Base-by-base conservation (phyloP, 2,329 filamentous ascomycete species). In the Myriosclerotinia scirpicola region DNA sequence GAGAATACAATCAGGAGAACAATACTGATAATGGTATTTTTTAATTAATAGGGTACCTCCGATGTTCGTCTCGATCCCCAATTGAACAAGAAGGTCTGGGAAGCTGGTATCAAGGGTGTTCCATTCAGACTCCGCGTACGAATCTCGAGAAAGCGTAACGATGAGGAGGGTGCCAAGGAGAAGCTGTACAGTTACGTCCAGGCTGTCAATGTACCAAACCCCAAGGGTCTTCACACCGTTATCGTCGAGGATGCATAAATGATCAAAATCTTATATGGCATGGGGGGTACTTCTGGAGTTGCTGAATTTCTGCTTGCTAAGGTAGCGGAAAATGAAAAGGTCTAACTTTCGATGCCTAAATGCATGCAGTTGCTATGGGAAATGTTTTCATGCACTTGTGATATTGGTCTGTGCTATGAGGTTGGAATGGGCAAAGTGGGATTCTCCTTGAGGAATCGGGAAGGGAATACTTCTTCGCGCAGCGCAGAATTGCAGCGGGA, bases 51-150 rank as follows among this genome's bases (percentile, higher is more conserved):
- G 95, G 94, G 94, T 80, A 99, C 95, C 84, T 83, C 87, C 79
- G 95, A 99, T 81, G 95, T 99, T 84, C 95, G 95, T 78, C 84
- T 99, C 80, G 95, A 99, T 88, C 95, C 95, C 79, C 91, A 95
- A 85, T 85, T 99, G 79, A 99, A 99, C 91, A 99, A 99, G 92
- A 98, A 99, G 89, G 94, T 99, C 81, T 99, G 95, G 95, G 95
- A 99, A 85, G 86, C 90, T 80, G 95, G 95, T 82, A 89, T 99
- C 87, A 99, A 98, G 91, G 96, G 95, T 79, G 93, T 97, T 75
- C 92, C 94, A 76, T 98, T 90, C 91, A 90, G 96, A 83, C 87
- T 99, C 77, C 94, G 95, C 79, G 89, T 99, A 80, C 93, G 96
- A 84, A 97, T 99, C 85, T 97, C 93, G 80, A 92, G 95, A 84